Conservation (phyloP, 2,329 filamentous ascomycete genomes). For the Tolypocladium endophyticum region DNA sequence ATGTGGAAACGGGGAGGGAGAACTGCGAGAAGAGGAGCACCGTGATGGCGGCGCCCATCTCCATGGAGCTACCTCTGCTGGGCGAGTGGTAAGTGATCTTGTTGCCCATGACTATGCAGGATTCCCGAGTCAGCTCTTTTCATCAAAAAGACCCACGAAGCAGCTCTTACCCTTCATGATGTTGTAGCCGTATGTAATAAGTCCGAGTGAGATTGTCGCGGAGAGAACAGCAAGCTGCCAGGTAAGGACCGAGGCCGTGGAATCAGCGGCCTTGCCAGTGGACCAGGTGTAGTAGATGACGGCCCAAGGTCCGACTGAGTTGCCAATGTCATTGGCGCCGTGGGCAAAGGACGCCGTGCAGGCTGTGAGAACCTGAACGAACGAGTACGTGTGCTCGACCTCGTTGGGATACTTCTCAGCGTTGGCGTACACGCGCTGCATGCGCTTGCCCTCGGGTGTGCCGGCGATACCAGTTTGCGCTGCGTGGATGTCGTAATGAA, state of each 20-base stretch:
- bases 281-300: slow-evolving; percentile 59
- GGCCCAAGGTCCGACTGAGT: slow-evolving; percentile 60
- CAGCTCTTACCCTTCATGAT: slow-evolving; percentile 63
- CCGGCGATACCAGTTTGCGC: slow-evolving; percentile 9
- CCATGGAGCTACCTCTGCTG: slow-evolving; percentile 52
- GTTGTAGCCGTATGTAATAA: slow-evolving; percentile 71
- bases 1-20: slow-evolving; percentile 65
- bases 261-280: slow-evolving; percentile 47
- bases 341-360: slow-evolving; percentile 66
- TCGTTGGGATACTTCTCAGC: slow-evolving; percentile 60
- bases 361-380: slow-evolving; percentile 55
- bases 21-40: slow-evolving; percentile 67
- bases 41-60: slow-evolving; percentile 69
- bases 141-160: not conserved
- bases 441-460: slow-evolving; percentile 11
- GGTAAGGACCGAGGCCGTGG: slow-evolving; percentile 56
- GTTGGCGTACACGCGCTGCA: slow-evolving; percentile 48
- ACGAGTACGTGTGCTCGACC: slow-evolving; percentile 59
- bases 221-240: slow-evolving; percentile 69
- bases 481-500: slow-evolving; percentile 70
- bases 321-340: slow-evolving; percentile 68
- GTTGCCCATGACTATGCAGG: slow-evolving; percentile 60
- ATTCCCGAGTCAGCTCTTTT: not conserved
- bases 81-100: slow-evolving; percentile 63
- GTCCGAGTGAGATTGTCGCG: slow-evolving; percentile 51